phyloP scores from a whole-genome alignment of 176 grass and related monocot genomes.

The Oryza officinalis region DNA sequence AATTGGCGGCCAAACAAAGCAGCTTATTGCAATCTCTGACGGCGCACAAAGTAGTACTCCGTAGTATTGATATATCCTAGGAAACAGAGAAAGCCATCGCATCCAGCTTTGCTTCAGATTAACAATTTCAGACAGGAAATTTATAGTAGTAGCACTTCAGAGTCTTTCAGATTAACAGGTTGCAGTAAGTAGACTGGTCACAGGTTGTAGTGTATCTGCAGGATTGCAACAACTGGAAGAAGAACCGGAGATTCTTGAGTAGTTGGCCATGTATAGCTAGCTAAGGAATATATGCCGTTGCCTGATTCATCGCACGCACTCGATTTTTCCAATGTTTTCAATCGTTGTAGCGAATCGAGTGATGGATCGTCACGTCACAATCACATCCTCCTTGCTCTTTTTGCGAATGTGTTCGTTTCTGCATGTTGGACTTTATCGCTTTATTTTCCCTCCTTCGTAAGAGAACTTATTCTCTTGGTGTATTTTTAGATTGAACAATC shows the following conservation, averaged over 20 bases:
- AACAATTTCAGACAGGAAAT: neutral
- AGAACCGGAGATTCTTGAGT: neutral
- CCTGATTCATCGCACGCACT: neutral
- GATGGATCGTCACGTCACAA: neutral
- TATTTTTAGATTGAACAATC: neutral
- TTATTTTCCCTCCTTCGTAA: neutral
- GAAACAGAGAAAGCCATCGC: neutral
- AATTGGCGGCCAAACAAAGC: neutral
- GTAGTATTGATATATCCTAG: neutral
- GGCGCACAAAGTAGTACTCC: neutral
- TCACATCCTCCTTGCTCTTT: neutral
- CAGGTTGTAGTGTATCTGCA: neutral
- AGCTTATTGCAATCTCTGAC: neutral
- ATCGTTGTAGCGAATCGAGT: neutral
- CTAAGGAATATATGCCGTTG: neutral
- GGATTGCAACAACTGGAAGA: neutral
- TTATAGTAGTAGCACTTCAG: neutral
- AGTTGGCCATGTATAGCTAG: neutral
- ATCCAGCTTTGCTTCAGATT: slow-evolving; percentile 13
- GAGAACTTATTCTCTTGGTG: neutral
- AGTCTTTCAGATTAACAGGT: neutral
- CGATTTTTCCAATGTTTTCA: neutral
- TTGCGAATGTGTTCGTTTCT: neutral
- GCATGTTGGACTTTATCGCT: neutral
- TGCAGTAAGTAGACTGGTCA: neutral